phyloP scores from a whole-genome alignment of 2,329 filamentous ascomycete species.

The Metarhizium humberi region DNA sequence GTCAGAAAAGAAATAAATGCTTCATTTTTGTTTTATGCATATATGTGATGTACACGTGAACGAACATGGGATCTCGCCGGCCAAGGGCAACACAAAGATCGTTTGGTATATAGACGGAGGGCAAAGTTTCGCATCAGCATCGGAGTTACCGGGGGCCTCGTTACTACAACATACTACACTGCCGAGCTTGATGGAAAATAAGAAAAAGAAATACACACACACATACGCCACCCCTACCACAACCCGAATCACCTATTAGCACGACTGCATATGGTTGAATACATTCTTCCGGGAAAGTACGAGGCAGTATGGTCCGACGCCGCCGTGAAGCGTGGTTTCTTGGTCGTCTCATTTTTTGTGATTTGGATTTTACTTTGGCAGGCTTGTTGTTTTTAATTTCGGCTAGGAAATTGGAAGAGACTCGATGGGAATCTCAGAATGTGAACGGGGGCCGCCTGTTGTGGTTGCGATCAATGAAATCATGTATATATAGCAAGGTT shows the following conservation, averaged over 20 bases:
- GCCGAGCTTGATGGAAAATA: neutral
- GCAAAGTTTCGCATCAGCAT: conserved; percentile 21
- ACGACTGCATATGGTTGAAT: neutral
- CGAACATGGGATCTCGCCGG: conserved; percentile 10
- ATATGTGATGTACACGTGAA: neutral
- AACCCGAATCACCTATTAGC: too few relatives aligned
- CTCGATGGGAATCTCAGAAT: neutral
- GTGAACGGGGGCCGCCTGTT: neutral
- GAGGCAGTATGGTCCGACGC: neutral
- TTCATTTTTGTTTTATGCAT: neutral
- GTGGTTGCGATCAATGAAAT: conserved; percentile 1
- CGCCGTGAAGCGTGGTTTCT: neutral
- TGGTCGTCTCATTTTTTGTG: neutral
- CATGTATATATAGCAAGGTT: conserved; percentile 3
- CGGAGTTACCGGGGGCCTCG: conserved; percentile 19
- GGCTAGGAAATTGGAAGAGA: conserved; percentile 1
- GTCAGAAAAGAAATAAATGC: conserved; percentile 1
- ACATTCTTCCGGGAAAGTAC: neutral
- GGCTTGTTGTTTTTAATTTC: conserved; percentile 4
- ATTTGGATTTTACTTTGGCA: neutral
- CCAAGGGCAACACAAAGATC: conserved; percentile 11
- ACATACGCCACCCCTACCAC: too few relatives aligned
- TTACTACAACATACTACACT: conserved; percentile 1
- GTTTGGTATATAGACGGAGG: conserved; percentile 5
- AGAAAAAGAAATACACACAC: too few relatives aligned